Evolutionary conservation across 208 protist species (phyloP), one percentile per base, ranked within the genome.

Genomic region (Acanthamoeba lenticulata): DNA sequence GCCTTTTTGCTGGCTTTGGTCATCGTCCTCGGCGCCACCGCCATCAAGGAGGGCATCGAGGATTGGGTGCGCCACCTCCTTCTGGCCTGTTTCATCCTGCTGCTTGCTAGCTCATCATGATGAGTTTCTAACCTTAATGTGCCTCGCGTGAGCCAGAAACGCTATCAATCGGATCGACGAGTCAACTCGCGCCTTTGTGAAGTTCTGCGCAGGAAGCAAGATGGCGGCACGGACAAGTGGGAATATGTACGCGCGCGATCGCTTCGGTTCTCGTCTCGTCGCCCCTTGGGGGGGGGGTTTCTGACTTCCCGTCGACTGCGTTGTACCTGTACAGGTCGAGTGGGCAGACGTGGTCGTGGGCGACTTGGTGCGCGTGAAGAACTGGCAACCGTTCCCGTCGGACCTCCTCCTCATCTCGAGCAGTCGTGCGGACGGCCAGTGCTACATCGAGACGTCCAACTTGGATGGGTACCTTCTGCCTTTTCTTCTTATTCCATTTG

Each of bases 371-470:
- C 49, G 67, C 1, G 40, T 94, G 47, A 45, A 72, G 1, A 91
- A 98, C 42, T 93, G 97, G 77, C 97, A 98, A 60, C 97, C 98
- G 36, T 95, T 99, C 52, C 98, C 98, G 52, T 98, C 98, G 85
- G 98, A 99, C 88, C 94, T 98, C 0, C 95, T 99, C 15, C 96
- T 98, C 15, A n/a, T 99, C 27, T 96, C 96, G 2, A 96, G 97
- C 19, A 98, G 97, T 27, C 95, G 96, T 83, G 81, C 94, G 0
- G 95, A 90, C 13, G 40, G 85, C 11, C 96, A 97, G 47, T 94
- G 86, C 74, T 98, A 98, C 95, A 98, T 99, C 52, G 96, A 98
- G 79, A 99, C 98, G 17, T 98, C 98, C 95, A 99, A 99, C 95
- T 94, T 99, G 47, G 98, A 99, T 94, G 98, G 98, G 92, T 91